A percentile compares a stretch with the other conserved stretches of the same genome.
Evolutionary conservation across 2,329 filamentous ascomycete species (phyloP).

Genomic region (Trichothecium sympodiale): DNA sequence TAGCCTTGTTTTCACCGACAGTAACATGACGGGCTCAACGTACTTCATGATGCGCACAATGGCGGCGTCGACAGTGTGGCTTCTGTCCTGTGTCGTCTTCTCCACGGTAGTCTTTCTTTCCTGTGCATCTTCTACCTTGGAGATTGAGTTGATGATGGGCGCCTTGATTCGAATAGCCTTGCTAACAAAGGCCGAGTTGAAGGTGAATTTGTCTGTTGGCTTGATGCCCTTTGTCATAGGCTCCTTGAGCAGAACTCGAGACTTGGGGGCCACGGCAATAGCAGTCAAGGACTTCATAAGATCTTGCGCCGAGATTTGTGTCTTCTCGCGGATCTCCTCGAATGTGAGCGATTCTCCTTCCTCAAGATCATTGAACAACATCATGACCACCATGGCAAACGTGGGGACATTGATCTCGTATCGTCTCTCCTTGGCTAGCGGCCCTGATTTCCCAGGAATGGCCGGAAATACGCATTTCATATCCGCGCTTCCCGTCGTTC

Average conservation of each 20-base stretch:
- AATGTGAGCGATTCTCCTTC: constrained; percentile 41
- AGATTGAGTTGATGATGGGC: constrained; percentile 68
- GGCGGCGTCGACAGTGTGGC: constrained; percentile 63
- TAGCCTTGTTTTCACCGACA: background rate
- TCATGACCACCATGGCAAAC: constrained; percentile 79
- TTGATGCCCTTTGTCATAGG: constrained; percentile 71
- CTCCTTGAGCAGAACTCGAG: constrained; percentile 67
- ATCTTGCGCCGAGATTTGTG: constrained; percentile 65
- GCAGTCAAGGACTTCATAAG: constrained; percentile 71
- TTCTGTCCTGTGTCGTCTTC: constrained; percentile 62
- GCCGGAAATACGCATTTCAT: constrained; percentile 69
- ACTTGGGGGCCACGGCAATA: constrained; percentile 74
- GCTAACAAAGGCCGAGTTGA: constrained; percentile 73
- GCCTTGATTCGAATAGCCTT: constrained; percentile 84
- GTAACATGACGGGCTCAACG: too few relatives aligned
- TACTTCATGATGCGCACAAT: constrained; percentile 82
- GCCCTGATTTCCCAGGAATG: constrained; percentile 55
- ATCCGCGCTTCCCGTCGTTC: constrained; percentile 66
- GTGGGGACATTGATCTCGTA: constrained; percentile 92
- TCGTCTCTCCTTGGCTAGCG: constrained; percentile 52
- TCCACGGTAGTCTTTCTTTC: constrained; percentile 62
- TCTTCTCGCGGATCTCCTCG: constrained; percentile 74
- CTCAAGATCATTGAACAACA: constrained; percentile 75
- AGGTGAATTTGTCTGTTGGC: constrained; percentile 64
- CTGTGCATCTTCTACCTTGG: constrained; percentile 69